Base-by-base conservation (phyloP, 2,329 filamentous ascomycete species). In the Pestalotiopsis fici region DNA sequence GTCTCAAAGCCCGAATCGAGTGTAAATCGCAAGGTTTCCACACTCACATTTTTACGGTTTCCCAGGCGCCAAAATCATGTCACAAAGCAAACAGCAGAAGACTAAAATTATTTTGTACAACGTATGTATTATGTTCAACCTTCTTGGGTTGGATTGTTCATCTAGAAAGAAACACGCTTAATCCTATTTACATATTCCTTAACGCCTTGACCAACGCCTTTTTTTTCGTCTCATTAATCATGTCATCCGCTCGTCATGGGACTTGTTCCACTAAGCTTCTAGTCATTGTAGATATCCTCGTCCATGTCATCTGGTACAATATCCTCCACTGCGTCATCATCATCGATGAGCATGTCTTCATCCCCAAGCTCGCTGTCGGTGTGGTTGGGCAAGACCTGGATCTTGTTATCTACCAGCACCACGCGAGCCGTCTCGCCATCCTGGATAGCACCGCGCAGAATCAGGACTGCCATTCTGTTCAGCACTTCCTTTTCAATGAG, bases 401-500 rank as follows among this genome's bases (percentile, higher is more conserved):
- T 91, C 78, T 93, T 93, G 59, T 93, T 93, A 70, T 94, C 89
- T 35, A 91, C 87, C 69, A 98, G 85, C 59, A 93, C 90, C 27
- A 98, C 93, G 28, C 88, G 85, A 1, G 96, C 96, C 2, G 80
- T 82, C 83, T 99, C 96, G 56, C 95, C 95, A 72, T 99, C 95
- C 73, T 87, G 89, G 78, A 99, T 91, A 65, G 88, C 90, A 70
- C 94, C 94, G 70, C 94, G 89, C 27, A 99, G 86, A 70, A 99
- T 97, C 70, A 98, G 87, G 54, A 99, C 93, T 1, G 96, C 96
- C 70, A 99, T 84, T 62, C 91, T 90, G 81, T 99, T 99, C 75
- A 99, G 89, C 2, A 99, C 94, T 80, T 99, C 96, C 82, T 96
- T 96, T 84, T 99, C 96, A 73, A 99, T 98, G 68, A 99, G 88